Conservation (phyloP, 192 early-diverging fungal genomes). For the Endogone sp. region DNA sequence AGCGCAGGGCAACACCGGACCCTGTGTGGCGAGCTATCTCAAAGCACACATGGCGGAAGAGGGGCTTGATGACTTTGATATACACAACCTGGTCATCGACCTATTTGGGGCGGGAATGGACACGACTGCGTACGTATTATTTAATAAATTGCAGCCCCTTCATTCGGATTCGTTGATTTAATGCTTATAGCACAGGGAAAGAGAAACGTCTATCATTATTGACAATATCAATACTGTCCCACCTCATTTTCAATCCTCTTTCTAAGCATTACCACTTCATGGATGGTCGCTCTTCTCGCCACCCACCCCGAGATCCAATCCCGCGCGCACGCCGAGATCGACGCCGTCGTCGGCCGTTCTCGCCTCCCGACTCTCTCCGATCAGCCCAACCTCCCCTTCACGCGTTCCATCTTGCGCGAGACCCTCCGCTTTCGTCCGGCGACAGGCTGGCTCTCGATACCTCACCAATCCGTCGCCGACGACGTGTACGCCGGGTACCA, state of each 20-base stretch:
- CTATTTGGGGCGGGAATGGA: background rate
- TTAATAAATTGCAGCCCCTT: too few relatives aligned
- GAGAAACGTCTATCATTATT: too few relatives aligned
- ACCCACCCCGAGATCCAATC: slow-evolving; percentile 29
- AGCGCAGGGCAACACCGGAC: too few relatives aligned
- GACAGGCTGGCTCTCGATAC: background rate
- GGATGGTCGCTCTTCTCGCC: slow-evolving; percentile 21
- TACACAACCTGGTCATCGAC: background rate
- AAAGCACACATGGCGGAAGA: background rate
- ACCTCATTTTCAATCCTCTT: too few relatives aligned
- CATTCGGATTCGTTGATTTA: too few relatives aligned
- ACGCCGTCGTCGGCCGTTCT: slow-evolving; percentile 12
- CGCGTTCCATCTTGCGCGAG: slow-evolving; percentile 31
- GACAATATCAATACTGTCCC: too few relatives aligned
- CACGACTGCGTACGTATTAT: background rate
- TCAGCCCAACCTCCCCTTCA: slow-evolving; percentile 16
- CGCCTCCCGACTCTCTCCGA: slow-evolving; percentile 15
- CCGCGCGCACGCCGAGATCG: slow-evolving; percentile 20
- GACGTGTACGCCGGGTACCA: slow-evolving; percentile 38
- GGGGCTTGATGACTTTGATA: background rate
- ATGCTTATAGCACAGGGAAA: too few relatives aligned
- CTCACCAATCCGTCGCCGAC: slow-evolving; percentile 23
- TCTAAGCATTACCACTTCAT: slow-evolving; percentile 24
- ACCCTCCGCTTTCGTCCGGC: slow-evolving; percentile 14
- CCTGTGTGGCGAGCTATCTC: background rate